Base-by-base conservation (phyloP, 352 stramenopile species). In the Plasmopara halstedii region DNA sequence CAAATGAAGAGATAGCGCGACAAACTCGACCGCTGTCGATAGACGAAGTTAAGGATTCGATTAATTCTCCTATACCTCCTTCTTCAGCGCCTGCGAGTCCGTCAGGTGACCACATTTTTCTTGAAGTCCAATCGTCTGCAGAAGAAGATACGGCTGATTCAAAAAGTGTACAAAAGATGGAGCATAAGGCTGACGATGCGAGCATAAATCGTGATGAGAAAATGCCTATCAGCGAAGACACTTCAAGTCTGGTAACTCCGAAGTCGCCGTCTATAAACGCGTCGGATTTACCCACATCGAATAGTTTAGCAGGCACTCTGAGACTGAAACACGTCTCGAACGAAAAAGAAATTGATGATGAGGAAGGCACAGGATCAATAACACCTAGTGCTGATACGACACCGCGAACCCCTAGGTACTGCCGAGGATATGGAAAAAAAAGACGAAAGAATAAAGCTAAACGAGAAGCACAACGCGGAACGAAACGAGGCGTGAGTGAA, bases 371-470 rank as follows among this genome's bases (percentile, higher is more conserved):
- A 11, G 52, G 54, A 0, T 57, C 57, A 14, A 48, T 44, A 3
- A 69, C 62, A 11, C 56, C 58, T 27, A 47, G 18, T 33, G 42
- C 46, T 19, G 46, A 58, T 50, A 44, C 50, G 34, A 64, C 46
- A 9, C 46, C 46, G 32, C 40, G 50, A 32, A 59, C 58, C 0
- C 43, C 56, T 1, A 56, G 41, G 26, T 25, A n/a, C 29, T 39
- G 31, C 11, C 46, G 33, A 34, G 35, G 47, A 10, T 45, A 50
- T 39, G 53, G 59, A 22, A 83, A 83, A 43, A 83, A 83, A 23
- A 81, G 75, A 49, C 80, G 74, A 33, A 78, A 73, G 46, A 83
- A 74, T 44, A 86, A 83, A 47, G 53, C 42, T 14, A 70, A 62
- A 26, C 50, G 44, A 14, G 50, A 59, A 27, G 42, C 43, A 6